phyloP scores from a whole-genome alignment of 1,139 yeast species.

The Blastobotrys elegans region DNA sequence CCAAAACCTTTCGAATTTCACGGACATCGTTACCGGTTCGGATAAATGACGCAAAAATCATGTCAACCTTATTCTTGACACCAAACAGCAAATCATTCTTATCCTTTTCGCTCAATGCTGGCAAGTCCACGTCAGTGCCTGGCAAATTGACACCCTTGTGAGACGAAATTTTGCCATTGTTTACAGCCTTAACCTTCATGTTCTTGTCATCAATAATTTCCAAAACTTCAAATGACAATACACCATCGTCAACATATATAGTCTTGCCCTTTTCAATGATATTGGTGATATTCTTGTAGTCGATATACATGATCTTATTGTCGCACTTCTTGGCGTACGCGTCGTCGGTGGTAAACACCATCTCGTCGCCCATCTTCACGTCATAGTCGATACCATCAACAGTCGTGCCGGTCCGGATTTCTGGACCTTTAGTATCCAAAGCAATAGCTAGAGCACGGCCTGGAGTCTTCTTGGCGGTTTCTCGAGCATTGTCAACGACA shows the following conservation, averaged over 20 bases:
- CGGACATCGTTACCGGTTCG: conserved; percentile 87
- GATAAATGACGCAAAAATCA: conserved; percentile 97
- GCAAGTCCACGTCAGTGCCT: conserved; percentile 97
- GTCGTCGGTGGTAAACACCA: conserved; percentile 90
- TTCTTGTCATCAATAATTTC: conserved; percentile 75
- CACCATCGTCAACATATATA: conserved; percentile 97
- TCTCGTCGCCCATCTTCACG: conserved; percentile 78
- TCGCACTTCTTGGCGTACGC: conserved; percentile 66
- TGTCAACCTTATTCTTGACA: conserved; percentile 94
- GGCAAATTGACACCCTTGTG: conserved; percentile 99
- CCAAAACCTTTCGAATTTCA: conserved; percentile 88
- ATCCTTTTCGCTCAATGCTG: conserved; percentile 97
- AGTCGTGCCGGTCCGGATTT: conserved; percentile 98
- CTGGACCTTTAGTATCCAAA: conserved; percentile 99
- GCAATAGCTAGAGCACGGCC: conserved; percentile 99
- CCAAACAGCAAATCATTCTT: conserved; percentile 86
- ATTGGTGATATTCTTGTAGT: conserved; percentile 93
- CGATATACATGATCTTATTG: conserved; percentile 79
- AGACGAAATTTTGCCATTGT: conserved; percentile 91
- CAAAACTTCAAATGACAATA: conserved; percentile 85
- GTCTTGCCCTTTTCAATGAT: conserved; percentile 83
- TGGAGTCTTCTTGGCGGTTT: conserved; percentile 81
- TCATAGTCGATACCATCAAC: conserved; percentile 72
- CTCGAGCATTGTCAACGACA: conserved; percentile 92
- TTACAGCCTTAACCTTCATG: conserved; percentile 80